These are phyloP conservation scores for Mesembryanthemum crystallinum DNA, from an alignment of 148 eudicot species.

Conservation along the genomic window DNA sequence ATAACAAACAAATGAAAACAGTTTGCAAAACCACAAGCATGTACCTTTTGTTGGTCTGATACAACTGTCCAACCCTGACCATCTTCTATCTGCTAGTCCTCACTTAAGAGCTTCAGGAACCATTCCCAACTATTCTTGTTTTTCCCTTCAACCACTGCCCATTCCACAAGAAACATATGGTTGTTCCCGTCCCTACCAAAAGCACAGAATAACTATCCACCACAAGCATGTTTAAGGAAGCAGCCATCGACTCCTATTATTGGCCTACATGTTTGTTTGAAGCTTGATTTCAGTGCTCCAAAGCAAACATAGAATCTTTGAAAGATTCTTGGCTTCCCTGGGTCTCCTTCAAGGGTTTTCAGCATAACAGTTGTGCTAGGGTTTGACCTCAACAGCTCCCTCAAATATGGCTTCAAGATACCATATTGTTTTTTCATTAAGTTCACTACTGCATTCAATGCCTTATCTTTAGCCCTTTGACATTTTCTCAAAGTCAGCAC, in stretches of 20 bases:
- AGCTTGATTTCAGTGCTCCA: background rate
- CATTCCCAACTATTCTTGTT: background rate
- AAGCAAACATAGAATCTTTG: constrained; percentile 13
- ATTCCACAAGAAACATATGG: background rate
- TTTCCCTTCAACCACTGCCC: background rate
- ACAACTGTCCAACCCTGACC: background rate
- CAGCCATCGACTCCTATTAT: background rate
- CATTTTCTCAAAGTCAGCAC: background rate
- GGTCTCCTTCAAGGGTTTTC: background rate
- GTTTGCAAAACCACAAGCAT: too few species aligned
- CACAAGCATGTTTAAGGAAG: background rate
- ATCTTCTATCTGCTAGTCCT: background rate
- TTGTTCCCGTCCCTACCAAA: background rate
- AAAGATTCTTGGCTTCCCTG: background rate
- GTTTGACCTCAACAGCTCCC: background rate
- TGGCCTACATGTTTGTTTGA: background rate
- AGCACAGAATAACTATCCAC: background rate
- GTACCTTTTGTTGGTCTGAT: constrained; percentile 4
- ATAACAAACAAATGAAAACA: background rate
- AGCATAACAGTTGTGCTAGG: background rate
- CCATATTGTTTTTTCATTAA: constrained; percentile 17
- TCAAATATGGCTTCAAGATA: background rate
- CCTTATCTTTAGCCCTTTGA: constrained; percentile 6
- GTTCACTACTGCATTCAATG: constrained; percentile 5
- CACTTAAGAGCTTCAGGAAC: background rate